Evolutionary conservation across 2,329 filamentous ascomycete species (phyloP), one percentile per base, ranked within the genome.

Genomic region (Fusarium albosuccineum): DNA sequence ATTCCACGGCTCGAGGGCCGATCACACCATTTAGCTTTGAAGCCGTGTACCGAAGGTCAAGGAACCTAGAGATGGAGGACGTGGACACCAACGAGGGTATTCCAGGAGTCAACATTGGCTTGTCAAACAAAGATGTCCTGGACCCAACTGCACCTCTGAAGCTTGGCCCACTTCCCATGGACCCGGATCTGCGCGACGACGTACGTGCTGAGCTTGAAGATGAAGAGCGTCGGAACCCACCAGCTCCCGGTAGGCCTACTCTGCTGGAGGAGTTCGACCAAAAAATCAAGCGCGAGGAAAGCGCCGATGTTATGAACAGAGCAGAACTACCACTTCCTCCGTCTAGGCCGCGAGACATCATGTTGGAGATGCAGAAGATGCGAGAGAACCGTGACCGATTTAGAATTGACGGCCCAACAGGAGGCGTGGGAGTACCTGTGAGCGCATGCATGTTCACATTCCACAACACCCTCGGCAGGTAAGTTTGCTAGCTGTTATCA

Each of bases 381-480:
- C 92, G 93, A 68, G 96, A 99, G 78, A 93, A 97, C 74, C 89
- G 96, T 22, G 95, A 98, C 74, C 88, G 95, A 16, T 97, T 97
- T 77, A 91, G 89, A 75, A 95, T 98, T 59, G 92, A 97, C 62
- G 89, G 90, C 17, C 88, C 92, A 34, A 95, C 92, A 11, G 92
- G 93, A 14, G 95, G 94, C 9, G 87, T 94, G 51, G 93, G 94
- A 13, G 89, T 93, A 56, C 90, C 90, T 27, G 85, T 97, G 62
- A 97, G 94, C 73, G 91, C 97, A 26, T 96, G 93, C 83, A 98
- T 98, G 92, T 97, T 97, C 77, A 99, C 96, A 1, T 97, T 98
- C 75, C 96, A 99, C 82, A 99, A 99, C 78, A 97, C 93, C 0
- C 90, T 94, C 66, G 94, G 97, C 78, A 92, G 89, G 93, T 94